phyloP scores from a whole-genome alignment of 179 eudicot genomes.

The Sideroxylon spinosum region DNA sequence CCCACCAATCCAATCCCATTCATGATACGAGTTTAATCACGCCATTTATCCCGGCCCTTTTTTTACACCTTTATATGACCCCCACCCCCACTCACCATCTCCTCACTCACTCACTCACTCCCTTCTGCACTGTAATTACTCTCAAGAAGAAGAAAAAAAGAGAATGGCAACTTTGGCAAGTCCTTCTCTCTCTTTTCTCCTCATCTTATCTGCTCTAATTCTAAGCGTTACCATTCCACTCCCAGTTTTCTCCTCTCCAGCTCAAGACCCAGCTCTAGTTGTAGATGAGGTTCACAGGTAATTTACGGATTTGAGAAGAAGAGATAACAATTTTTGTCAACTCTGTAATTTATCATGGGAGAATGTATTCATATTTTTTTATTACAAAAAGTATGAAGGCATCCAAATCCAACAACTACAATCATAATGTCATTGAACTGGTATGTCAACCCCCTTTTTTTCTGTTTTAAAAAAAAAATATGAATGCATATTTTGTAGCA shows the following conservation, averaged over 20 bases:
- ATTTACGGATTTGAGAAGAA: no score
- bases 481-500: no score
- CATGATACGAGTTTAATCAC: conserved; percentile 32
- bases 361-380: no score
- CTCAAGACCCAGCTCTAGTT: conserved; percentile 44
- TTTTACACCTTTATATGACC: conserved; percentile 36
- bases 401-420: no score
- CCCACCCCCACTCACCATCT: conserved; percentile 20
- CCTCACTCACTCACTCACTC: conserved; percentile 5
- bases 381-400: no score
- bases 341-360: no score
- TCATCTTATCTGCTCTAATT: conserved; percentile 15
- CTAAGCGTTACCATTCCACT: conserved; percentile 9
- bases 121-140: not conserved
- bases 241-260: conserved; percentile 29
- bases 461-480: no score
- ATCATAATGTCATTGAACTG: no score
- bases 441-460: no score
- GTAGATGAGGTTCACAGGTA: conserved; percentile 53
- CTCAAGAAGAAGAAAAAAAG: not conserved
- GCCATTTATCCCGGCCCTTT: conserved; percentile 44
- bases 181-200: conserved; percentile 8
- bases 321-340: no score
- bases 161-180: conserved; percentile 7
- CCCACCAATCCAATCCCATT: no score